These are phyloP conservation scores for Setomelanomma holmii DNA, from an alignment of 2,329 filamentous ascomycete species.

Conservation along the genomic window DNA sequence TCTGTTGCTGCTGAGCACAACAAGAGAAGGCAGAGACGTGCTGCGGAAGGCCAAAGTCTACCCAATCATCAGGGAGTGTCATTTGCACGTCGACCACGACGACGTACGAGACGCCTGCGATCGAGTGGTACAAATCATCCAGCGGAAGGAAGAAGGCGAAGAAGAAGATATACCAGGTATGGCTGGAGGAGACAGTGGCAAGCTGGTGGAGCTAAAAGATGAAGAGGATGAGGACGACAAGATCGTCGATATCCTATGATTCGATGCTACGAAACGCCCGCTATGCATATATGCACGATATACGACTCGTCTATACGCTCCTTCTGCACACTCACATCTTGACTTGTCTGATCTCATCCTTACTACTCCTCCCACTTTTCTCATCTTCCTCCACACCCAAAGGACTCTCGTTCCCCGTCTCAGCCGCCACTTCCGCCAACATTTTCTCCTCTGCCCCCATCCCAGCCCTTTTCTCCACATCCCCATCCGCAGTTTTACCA, in stretches of 20 bases:
- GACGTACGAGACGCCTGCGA: slow-evolving; percentile 85
- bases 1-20: slow-evolving; percentile 81
- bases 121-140: slow-evolving; percentile 85
- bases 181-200: slow-evolving; percentile 29
- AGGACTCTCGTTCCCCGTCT: slow-evolving; percentile 34
- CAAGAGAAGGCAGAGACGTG: slow-evolving; percentile 73
- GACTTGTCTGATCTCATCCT: slow-evolving; percentile 15
- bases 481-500: slow-evolving; percentile 19
- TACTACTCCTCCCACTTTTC: slow-evolving; percentile 16
- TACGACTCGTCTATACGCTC: background rate
- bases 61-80: slow-evolving; percentile 85
- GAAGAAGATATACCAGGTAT: slow-evolving; percentile 53
- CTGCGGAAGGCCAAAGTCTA: slow-evolving; percentile 84
- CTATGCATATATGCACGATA: background rate
- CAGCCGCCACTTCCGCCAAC: slow-evolving; percentile 36
- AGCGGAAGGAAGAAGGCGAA: slow-evolving; percentile 75
- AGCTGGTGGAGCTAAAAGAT: slow-evolving; percentile 36
- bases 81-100: slow-evolving; percentile 78
- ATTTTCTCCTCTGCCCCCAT: slow-evolving; percentile 27
- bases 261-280: background rate
- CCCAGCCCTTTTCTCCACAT: too few relatives aligned
- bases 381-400: slow-evolving; percentile 13
- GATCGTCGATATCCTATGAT: slow-evolving; percentile 43
- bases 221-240: slow-evolving; percentile 47
- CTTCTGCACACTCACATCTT: slow-evolving; percentile 11